Evolutionary conservation across 148 eudicot genomes (phyloP), one percentile per base, ranked within the genome.

Genomic region (Cornus controversa): DNA sequence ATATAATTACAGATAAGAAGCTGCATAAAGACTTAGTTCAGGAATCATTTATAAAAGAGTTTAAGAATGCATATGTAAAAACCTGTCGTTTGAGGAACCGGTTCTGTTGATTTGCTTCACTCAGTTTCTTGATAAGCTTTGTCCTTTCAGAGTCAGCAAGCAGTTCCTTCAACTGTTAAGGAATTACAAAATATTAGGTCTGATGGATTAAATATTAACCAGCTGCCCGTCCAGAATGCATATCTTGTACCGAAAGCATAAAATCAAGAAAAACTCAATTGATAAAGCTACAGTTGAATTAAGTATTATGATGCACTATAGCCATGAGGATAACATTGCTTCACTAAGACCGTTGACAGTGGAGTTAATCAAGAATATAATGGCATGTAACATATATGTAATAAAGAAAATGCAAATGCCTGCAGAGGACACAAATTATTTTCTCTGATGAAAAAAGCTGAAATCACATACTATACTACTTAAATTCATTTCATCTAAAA

Each of bases 61-160:
- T 50, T 50, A 7, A 16, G 57, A 50, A 50, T 16, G 57, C 15
- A 50, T 50, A 62, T 65, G 53, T 70, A 78, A 79, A 78, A 68
- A 96, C 99, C 99, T 96, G 93, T 29, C 99, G 88, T 82, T 92
- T 96, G 72, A 96, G 83, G 81, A 89, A 92, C 50, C 99, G 91
- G 66, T 93, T 96, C 23, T 96, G 98, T 80, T 88, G 98, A 90
- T 96, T 96, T 81, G 99, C 98, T 88, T 96, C 98, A 83, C 99
- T 93, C 78, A 93, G 85, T 83, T 93, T 96, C 88, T 86, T 89
- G 72, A 88, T 78, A 77, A 96, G 95, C 75, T 87, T 93, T 45
- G 85, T 79, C 84, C 99, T 93, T 73, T 96, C 89, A 60, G 98
- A 75, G 87, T 96, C 93, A 75, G 87, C 88, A 73, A 89, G 87